Evolutionary conservation across 805 yeast genomes (phyloP), one percentile per base, ranked within the genome.

Genomic region (Yamadazyma insecticola): DNA sequence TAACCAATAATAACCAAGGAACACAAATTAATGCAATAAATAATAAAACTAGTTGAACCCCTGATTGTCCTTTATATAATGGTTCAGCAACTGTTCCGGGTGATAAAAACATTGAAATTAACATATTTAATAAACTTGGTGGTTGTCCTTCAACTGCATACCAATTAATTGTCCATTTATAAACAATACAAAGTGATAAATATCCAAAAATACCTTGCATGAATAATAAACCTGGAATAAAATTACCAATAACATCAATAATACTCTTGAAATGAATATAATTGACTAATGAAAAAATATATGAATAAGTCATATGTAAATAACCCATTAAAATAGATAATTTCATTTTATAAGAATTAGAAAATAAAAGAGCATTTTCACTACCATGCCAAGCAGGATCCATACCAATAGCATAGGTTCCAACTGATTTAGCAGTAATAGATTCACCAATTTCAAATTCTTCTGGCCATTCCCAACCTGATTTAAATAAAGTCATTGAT

Each of bases 381-480:
- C 97, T 74, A 12, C 97, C 96, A 58, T 92, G 99, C 99, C 99
- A 92, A 8, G 81, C 84, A 42, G 81, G 84, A 60, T 92, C 99
- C 31, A 92, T 60, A 31, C 99, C 99, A 53, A 92, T 65, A 4
- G 80, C 64, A 52, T 92, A 92, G 9, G 76, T 76, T 6, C 90
- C 86, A 10, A 67, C 67, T 46, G 73, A 70, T 22, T 67, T 67
- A 9, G 88, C 97, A 27, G 67, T 70, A 35, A 89, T 70, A 4
- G 77, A 53, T 24, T 84, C 84, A 15, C 95, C 94, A 37, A 63
- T 70, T 43, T 76, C 64, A 64, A 81, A 83, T 28, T 69, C 56
- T 30, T 72, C 72, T 6, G 97, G 97, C 95, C 95, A 92, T 48
- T 72, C 69, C 97, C 98, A 92, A 20, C 97, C 96, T 11, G 94